A percentile compares a stretch with the other conserved stretches of the same genome.
These are phyloP conservation scores for Vigna angularis DNA, from an alignment of 306 rosid genomes.

Conservation along the genomic window DNA sequence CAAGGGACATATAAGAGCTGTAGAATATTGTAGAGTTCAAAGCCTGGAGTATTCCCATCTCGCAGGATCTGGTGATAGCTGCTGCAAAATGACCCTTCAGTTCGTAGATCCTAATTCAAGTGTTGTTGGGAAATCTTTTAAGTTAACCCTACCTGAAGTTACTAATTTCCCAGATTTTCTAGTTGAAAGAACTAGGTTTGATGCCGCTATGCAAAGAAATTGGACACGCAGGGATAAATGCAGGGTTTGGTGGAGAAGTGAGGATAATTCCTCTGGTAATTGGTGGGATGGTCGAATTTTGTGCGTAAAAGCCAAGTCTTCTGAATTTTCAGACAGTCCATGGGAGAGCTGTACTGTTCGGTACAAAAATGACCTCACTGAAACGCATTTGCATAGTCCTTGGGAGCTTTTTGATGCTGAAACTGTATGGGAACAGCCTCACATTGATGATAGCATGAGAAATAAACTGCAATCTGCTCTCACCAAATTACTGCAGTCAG, in stretches of 20 bases:
- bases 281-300: conserved; percentile 96
- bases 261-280: conserved; percentile 75
- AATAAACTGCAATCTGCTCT: conserved; percentile 63
- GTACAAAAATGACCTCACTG: conserved; percentile 78
- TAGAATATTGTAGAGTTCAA: conserved; percentile 79
- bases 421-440: conserved; percentile 82
- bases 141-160: conserved; percentile 85
- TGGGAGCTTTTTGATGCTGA: conserved; percentile 93
- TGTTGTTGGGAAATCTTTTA: conserved; percentile 67
- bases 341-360: conserved; percentile 86
- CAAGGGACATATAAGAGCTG: conserved; percentile 70
- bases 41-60: conserved; percentile 76
- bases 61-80: conserved; percentile 97
- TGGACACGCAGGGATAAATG: conserved; percentile 95
- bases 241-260: conserved; percentile 98
- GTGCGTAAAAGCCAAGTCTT: conserved; percentile 66
- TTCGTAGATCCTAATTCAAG: conserved; percentile 78
- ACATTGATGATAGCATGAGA: conserved; percentile 63
- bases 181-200: conserved; percentile 85
- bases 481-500: conserved; percentile 62
- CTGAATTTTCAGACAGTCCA: conserved; percentile 87
- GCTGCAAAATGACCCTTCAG: conserved; percentile 90
- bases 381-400: conserved; percentile 85
- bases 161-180: conserved; percentile 95
- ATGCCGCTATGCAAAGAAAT: conserved; percentile 77